These are phyloP conservation scores for Mrakia hoshinonis DNA, from an alignment of 768 basidiomycete species.

Conservation along the genomic window DNA sequence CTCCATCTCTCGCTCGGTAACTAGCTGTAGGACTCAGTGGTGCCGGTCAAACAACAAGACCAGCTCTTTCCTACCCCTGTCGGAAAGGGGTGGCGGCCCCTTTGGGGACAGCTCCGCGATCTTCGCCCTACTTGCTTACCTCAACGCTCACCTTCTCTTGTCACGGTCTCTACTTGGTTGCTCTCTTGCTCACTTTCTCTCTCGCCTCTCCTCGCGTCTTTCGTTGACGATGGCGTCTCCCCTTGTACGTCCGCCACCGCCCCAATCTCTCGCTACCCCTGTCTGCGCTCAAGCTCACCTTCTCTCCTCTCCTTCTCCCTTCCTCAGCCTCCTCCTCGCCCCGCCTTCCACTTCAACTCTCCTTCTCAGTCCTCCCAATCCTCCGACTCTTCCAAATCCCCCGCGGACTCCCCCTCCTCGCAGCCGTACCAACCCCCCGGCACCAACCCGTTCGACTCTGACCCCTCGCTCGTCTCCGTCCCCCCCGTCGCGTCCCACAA, in stretches of 20 bases:
- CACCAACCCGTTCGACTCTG: slow-evolving; percentile 2
- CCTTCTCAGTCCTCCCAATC: not conserved
- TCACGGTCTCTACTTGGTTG: no score
- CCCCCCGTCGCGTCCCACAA: not conserved
- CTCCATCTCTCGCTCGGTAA: no score
- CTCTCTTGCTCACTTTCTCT: not conserved
- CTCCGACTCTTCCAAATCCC: not conserved
- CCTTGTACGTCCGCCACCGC: not conserved
- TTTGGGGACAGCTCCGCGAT: no score
- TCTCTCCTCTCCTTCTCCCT: not conserved
- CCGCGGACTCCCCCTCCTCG: not conserved
- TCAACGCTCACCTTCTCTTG: no score
- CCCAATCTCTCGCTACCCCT: no score
- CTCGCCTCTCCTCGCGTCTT: not conserved
- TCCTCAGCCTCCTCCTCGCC: not conserved
- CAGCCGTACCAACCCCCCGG: no score
- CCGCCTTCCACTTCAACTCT: not conserved
- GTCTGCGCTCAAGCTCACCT: not conserved
- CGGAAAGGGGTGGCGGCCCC: no score
- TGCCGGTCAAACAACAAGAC: no score
- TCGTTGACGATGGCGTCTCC: not conserved
- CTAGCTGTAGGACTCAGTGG: no score
- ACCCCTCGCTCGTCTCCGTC: not conserved
- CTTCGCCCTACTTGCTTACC: no score
- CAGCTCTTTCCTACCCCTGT: no score